Conservation (phyloP, 2,329 filamentous ascomycete species). For the Cladosporium sp. region DNA sequence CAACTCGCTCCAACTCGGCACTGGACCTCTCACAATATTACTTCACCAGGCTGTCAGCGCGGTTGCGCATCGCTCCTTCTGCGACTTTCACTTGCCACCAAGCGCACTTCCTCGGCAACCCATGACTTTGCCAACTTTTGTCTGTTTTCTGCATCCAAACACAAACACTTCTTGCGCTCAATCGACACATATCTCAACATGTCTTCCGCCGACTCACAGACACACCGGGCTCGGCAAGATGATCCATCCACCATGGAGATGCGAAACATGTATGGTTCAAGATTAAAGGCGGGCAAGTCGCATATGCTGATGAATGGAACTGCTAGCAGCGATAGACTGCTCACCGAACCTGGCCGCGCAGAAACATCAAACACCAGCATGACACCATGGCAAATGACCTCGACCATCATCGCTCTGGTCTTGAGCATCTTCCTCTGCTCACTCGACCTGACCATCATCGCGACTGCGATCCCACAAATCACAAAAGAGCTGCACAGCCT, state of each 20-base stretch:
- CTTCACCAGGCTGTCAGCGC: not conserved
- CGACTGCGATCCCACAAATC: constrained; percentile 52
- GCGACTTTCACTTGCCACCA: not conserved
- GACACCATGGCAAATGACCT: constrained; percentile 11
- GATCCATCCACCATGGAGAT: not conserved
- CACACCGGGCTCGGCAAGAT: not conserved
- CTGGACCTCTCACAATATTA: not conserved
- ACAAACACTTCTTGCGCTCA: not conserved
- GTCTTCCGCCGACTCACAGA: not conserved
- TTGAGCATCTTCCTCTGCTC: constrained; percentile 37
- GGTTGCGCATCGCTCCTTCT: constrained; percentile 10
- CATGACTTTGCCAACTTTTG: not conserved
- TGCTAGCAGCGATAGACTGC: not conserved
- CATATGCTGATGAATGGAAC: not conserved
- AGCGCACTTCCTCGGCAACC: not conserved
- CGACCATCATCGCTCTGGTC: constrained; percentile 18
- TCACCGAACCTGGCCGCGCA: not conserved
- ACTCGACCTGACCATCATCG: constrained; percentile 41
- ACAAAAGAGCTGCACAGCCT: constrained; percentile 52
- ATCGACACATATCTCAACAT: not conserved
- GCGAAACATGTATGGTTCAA: constrained; percentile 1
- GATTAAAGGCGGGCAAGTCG: not conserved
- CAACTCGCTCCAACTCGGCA: not conserved
- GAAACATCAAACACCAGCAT: not conserved
- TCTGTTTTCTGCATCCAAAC: not conserved